These are phyloP conservation scores for Rosa multiflora DNA, from an alignment of 306 rosid genomes.

Conservation along the genomic window DNA sequence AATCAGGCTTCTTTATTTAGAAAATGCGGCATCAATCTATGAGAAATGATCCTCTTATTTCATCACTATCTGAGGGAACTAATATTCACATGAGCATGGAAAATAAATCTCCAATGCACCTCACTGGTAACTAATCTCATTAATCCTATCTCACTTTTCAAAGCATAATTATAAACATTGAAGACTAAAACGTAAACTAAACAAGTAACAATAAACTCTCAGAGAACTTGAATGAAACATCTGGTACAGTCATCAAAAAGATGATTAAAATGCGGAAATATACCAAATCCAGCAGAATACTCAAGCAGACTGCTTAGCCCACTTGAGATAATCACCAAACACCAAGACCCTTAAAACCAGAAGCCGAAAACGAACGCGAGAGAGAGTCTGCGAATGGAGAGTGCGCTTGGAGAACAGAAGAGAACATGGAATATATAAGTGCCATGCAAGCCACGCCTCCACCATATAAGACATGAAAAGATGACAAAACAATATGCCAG, in stretches of 20 bases:
- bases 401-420: neutral
- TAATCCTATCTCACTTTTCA: neutral
- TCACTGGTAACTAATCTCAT: neutral
- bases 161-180: neutral
- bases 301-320: neutral
- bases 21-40: neutral
- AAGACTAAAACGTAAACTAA: neutral
- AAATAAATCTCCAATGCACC: neutral
- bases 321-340: neutral
- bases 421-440: neutral
- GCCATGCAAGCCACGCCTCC: slow-evolving; percentile 1
- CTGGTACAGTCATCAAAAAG: neutral
- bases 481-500: neutral
- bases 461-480: neutral
- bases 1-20: neutral
- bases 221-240: slow-evolving; percentile 2
- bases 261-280: neutral
- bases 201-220: neutral
- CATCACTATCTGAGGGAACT: neutral
- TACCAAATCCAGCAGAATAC: neutral
- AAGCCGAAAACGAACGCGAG: neutral
- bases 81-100: neutral
- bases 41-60: neutral
- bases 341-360: slow-evolving; percentile 2
- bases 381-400: neutral